Percentiles rank a stretch among this genome's conserved stretches.
These are phyloP conservation scores for Scheffersomyces lignosus DNA, from an alignment of 805 yeast genomes.

Conservation along the genomic window DNA sequence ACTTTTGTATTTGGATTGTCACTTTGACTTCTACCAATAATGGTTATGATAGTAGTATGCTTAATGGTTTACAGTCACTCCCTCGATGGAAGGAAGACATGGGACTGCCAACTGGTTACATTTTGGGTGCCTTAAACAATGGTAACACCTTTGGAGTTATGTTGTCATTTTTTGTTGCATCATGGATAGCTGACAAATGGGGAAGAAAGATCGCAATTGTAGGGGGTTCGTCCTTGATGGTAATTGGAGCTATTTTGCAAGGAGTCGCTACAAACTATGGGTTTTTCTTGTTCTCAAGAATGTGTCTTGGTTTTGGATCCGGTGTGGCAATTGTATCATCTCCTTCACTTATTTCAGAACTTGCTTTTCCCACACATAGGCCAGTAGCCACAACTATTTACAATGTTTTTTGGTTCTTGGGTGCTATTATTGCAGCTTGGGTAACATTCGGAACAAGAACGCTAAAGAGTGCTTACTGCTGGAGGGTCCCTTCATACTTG, in stretches of 20 bases:
- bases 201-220: slow-evolving; percentile 39
- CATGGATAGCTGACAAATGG: slow-evolving; percentile 32
- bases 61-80: slow-evolving; percentile 52
- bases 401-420: slow-evolving; percentile 54
- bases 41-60: slow-evolving; percentile 31
- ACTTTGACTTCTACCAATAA: slow-evolving; percentile 48
- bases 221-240: slow-evolving; percentile 23
- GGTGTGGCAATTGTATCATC: slow-evolving; percentile 43
- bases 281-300: slow-evolving; percentile 44
- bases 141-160: slow-evolving; percentile 37
- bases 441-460: slow-evolving; percentile 48
- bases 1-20: slow-evolving; percentile 37
- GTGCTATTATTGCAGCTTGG: slow-evolving; percentile 56
- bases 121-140: slow-evolving; percentile 21
- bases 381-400: slow-evolving; percentile 33
- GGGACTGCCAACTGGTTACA: slow-evolving; percentile 19
- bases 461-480: slow-evolving; percentile 34
- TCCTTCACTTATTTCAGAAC: slow-evolving; percentile 52
- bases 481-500: slow-evolving; percentile 56
- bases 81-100: slow-evolving; percentile 40
- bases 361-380: slow-evolving; percentile 45
- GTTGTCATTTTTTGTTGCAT: slow-evolving; percentile 26
- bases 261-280: slow-evolving; percentile 35
- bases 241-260: slow-evolving; percentile 39
- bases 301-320: slow-evolving; percentile 50